Evolutionary conservation across 2,329 filamentous ascomycete genomes (phyloP).

Genomic region (Claviceps humidiphila): DNA sequence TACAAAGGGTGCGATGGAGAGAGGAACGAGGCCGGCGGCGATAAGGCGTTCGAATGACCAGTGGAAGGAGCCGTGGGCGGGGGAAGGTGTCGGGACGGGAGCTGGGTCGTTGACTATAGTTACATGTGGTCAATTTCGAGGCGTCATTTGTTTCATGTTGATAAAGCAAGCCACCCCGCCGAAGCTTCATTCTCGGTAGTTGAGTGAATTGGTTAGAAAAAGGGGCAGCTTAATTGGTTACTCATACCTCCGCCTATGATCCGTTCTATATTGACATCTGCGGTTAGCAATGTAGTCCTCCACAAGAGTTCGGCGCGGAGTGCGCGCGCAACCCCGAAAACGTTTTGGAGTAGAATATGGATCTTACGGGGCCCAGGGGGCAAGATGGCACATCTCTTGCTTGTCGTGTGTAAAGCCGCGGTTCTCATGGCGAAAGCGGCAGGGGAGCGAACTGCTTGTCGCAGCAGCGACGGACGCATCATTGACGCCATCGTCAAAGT

Average conservation of each 20-base stretch:
- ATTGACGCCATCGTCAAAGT: conserved; percentile 39
- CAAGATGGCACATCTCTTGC: conserved; percentile 63
- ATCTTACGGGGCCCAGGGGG: conserved; percentile 74
- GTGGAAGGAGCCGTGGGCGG: conserved; percentile 90
- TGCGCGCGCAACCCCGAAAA: not conserved
- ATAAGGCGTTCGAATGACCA: conserved; percentile 91
- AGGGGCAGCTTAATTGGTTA: not conserved
- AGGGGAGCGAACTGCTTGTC: conserved; percentile 30
- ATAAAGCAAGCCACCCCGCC: not conserved
- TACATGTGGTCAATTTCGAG: conserved; percentile 2
- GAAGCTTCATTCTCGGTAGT: not conserved
- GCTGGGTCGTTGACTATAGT: conserved; percentile 71
- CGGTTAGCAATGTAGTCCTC: conserved; percentile 27
- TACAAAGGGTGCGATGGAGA: conserved; percentile 84
- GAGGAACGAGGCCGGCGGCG: conserved; percentile 67
- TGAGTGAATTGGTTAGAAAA: no score
- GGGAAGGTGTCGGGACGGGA: conserved; percentile 55
- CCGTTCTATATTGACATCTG: conserved; percentile 38
- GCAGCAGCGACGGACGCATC: conserved; percentile 40
- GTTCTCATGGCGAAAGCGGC: conserved; percentile 35
- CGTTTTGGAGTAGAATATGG: not conserved
- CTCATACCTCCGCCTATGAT: conserved; percentile 61
- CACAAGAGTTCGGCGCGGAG: not conserved
- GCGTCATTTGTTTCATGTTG: not conserved
- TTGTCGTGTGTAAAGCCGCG: conserved; percentile 78